Evolutionary conservation across 176 grass and related monocot species (phyloP).

Genomic region (Phyllostachys edulis): DNA sequence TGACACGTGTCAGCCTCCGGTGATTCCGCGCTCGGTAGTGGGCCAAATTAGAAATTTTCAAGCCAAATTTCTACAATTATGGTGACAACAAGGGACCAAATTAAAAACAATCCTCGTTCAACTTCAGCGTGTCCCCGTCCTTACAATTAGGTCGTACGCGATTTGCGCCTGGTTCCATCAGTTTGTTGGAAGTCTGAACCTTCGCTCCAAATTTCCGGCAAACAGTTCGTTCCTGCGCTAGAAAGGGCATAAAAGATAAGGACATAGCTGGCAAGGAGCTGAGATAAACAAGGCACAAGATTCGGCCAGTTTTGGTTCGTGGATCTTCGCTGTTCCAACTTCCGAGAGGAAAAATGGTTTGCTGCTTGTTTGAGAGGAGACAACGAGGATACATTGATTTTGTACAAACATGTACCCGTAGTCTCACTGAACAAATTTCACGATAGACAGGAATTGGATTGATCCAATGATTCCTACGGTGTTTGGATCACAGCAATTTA

Average conservation of each 20-base stretch:
- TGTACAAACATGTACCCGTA: not conserved
- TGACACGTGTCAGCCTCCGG: no score
- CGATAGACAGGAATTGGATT: no score
- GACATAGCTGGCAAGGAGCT: not conserved
- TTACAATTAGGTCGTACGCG: no score
- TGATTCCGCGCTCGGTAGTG: no score
- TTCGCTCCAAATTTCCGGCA: constrained; percentile 14
- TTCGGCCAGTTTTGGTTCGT: not conserved
- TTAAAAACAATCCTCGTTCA: no score
- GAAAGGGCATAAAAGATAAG: constrained; percentile 5
- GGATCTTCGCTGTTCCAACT: not conserved
- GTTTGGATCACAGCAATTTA: not conserved
- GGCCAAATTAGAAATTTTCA: no score
- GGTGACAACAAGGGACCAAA: no score
- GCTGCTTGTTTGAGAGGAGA: not conserved
- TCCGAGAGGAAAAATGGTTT: not conserved
- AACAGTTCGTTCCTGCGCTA: not conserved
- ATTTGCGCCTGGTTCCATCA: no score
- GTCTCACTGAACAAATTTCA: not conserved
- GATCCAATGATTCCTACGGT: no score
- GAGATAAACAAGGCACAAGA: constrained; percentile 18
- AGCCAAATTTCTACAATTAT: no score
- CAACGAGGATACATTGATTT: not conserved
- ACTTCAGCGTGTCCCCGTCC: no score
- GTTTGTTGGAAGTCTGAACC: not conserved